phyloP scores from a whole-genome alignment of 208 protist genomes.

The Leishmania arabica region DNA sequence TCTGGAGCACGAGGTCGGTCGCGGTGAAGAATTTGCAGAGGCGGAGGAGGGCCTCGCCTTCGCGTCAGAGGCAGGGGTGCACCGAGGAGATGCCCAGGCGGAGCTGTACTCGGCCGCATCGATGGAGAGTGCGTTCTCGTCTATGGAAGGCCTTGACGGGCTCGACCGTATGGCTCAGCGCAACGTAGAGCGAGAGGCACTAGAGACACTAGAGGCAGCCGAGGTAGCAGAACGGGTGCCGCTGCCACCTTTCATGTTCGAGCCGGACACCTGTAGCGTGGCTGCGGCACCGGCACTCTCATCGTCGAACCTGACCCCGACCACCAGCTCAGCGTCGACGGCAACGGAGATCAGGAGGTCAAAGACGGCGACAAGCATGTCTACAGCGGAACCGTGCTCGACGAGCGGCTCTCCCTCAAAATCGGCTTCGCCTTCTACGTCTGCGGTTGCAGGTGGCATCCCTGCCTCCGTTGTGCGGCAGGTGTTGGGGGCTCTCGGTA shows the following conservation, averaged over 20 bases:
- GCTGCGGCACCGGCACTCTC: not conserved
- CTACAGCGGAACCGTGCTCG: not conserved
- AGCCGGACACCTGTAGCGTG: not conserved
- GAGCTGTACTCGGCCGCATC: constrained; percentile 30
- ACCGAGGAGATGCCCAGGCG: not conserved
- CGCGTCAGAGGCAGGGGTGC: not conserved
- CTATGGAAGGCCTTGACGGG: constrained; percentile 39
- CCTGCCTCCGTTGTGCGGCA: constrained; percentile 20
- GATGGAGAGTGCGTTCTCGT: constrained; percentile 42
- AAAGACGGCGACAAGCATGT: not conserved
- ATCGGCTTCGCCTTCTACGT: not conserved
- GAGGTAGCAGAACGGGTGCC: constrained; percentile 43
- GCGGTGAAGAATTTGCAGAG: constrained; percentile 29
- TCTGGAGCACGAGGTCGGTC: constrained; percentile 52
- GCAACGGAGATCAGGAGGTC: not conserved
- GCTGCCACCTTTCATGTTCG: constrained; percentile 64
- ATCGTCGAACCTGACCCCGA: not conserved
- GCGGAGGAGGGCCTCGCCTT: not conserved
- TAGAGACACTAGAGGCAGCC: constrained; percentile 33
- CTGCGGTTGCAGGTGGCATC: not conserved
- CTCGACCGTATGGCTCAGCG: constrained; percentile 47
- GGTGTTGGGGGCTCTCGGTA: constrained; percentile 38
- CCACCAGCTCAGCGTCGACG: not conserved
- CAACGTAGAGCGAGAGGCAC: constrained; percentile 34
- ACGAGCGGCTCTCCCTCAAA: not conserved